Evolutionary conservation across 1,139 yeast species (phyloP), one percentile per base, ranked within the genome.

Genomic region (Lodderomyces theae): DNA sequence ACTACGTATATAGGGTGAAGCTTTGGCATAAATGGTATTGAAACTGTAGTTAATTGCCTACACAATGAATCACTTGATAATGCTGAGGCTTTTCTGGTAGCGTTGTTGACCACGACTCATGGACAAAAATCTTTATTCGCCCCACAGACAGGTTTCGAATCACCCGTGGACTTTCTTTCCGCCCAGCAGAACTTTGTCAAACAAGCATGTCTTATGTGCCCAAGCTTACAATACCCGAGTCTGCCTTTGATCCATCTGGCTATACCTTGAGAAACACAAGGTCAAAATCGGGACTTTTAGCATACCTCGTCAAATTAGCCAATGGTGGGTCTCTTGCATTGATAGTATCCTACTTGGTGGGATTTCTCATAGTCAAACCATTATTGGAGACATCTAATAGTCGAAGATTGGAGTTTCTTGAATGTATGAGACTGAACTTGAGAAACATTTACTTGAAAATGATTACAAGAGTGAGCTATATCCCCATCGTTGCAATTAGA

Each of bases 171-270:
- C 9, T 21, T 5, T 21, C 23, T n/a, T 23, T 23, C 25, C 25
- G 10, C 4, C 11, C 22, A 19, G 22, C 22, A 19, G 8, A 23
- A 23, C 9, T 23, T 5, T 8, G 11, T 23, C n/a, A 25, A 19
- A n/a, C n/a, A n/a, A 8, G 6, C 18, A 47, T 47, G 51, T 43
- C 51, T 11, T 28, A 39, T 9, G 59, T 70, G 5, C 74, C 74
- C 1, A 52, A 59, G 19, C 54, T 70, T 15, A 66, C 77, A 1
- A 68, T 72, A 1, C 76, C 77, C 2, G 77, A 72, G 45, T 43
- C 70, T 2, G 68, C 76, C 0, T 72, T 62, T 46, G 72, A 71
- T 42, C 59, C 67, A 2, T 47, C 56, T 13, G 46, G 55, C 8
- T 68, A 63, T 21, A 36, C 25, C 16, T 29, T 44, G 38, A 49